Percentiles rank a stretch among this genome's conserved stretches.
These are phyloP conservation scores for Gnomoniopsis smithogilvyi DNA, from an alignment of 2,329 filamentous ascomycete species.

Conservation along the genomic window DNA sequence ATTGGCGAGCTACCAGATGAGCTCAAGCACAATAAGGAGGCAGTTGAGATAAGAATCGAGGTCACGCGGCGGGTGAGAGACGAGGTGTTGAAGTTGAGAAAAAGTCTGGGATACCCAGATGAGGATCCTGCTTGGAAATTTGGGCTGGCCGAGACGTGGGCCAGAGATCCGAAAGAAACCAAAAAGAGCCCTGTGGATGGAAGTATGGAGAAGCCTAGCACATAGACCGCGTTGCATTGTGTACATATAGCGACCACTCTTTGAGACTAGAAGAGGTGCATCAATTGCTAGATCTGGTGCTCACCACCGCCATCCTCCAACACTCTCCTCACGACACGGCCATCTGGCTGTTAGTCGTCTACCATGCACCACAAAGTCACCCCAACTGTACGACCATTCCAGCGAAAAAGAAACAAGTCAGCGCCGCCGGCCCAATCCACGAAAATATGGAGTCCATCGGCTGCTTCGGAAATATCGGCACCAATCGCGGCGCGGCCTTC, in stretches of 20 bases:
- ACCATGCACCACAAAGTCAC: neutral
- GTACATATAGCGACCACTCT: neutral
- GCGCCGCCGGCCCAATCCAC: neutral
- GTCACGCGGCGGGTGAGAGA: slow-evolving; percentile 75
- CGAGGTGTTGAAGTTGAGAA: slow-evolving; percentile 76
- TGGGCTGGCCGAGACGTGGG: slow-evolving; percentile 79
- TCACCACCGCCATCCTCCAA: too few species aligned
- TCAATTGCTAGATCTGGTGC: neutral
- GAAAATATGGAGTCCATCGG: neutral
- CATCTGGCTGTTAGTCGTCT: too few species aligned
- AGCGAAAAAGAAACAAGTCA: neutral
- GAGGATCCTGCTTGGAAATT: slow-evolving; percentile 66
- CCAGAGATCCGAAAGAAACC: slow-evolving; percentile 44
- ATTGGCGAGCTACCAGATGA: slow-evolving; percentile 62
- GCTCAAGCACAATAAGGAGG: slow-evolving; percentile 70
- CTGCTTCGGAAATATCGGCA: neutral
- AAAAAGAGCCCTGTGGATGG: slow-evolving; percentile 54
- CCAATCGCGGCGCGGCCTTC: neutral
- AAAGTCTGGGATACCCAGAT: slow-evolving; percentile 69
- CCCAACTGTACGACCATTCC: neutral
- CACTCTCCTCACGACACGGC: neutral
- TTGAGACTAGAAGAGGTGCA: neutral
- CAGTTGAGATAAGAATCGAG: slow-evolving; percentile 71
- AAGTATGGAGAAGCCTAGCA: slow-evolving; percentile 38
- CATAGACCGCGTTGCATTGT: neutral